Base-by-base conservation (phyloP, 345 rosid genomes). In the Lumnitzera littorea region DNA sequence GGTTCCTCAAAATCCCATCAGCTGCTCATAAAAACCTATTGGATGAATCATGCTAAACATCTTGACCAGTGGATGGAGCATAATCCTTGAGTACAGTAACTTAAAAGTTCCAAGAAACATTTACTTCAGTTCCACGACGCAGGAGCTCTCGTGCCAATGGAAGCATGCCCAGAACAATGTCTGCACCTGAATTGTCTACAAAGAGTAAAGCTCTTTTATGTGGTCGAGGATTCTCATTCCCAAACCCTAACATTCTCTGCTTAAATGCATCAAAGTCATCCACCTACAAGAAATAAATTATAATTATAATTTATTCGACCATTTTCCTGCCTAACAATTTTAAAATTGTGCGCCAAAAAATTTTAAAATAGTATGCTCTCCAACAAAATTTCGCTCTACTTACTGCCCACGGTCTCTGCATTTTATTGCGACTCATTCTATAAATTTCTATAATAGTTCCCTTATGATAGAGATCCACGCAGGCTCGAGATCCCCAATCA, bases 401-500 rank as follows among this genome's bases (percentile, higher is more conserved):
- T 51, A 88, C 99, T 81, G 81, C 76, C 99, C 99, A 94, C 2
- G 99, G 99, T 74, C 99, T 82, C 62, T 88, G 99, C 99, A 94
- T 94, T 74, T 94, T 94, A 71, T 90, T 71, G 63, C 99, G 91
- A 62, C 99, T 94, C 99, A 94, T 94, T 77, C 99, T 83, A 61
- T 94, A 94, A 64, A 94, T 94, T 75, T 94, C 99, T 65, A 94
- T 94, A 58, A 94, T 94, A 43, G 99, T 94, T 61, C 99, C 99
- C 67, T 94, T 88, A 66, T 88, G 99, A 74, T 94, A 94, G 60
- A 94, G 91, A 63, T 94, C 99, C 74, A 94, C 99, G 74, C 99
- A 94, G 29, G 99, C 96, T 56, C 95, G 87, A 62, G 97, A 90
- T 66, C 99, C 99, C 99, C 99, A 94, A 75, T 94, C 99, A 62